Evolutionary conservation across 208 protist species (phyloP).

Genomic region (Crithidia fasciculata): DNA sequence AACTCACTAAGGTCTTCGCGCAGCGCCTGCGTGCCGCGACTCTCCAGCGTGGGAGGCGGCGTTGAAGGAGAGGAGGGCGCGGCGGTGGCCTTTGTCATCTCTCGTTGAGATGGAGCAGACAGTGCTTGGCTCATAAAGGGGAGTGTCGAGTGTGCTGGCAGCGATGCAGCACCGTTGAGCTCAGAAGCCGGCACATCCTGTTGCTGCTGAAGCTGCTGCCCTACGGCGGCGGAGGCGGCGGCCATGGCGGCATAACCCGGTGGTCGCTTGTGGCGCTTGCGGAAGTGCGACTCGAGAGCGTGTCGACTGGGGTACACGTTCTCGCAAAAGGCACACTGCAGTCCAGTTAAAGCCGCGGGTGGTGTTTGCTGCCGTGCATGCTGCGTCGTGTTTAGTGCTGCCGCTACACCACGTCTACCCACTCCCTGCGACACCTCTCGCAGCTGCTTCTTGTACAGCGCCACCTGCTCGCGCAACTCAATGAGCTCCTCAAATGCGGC

Average conservation of each 20-base stretch:
- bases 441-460: conserved; percentile 37
- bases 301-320: conserved; percentile 66
- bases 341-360: background rate
- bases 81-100: no score
- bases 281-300: conserved; percentile 71
- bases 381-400: no score
- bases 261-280: conserved; percentile 64
- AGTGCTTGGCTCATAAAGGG: background rate
- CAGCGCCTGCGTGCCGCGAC: conserved; percentile 16
- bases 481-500: conserved; percentile 72
- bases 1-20: conserved; percentile 47
- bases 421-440: conserved; percentile 8
- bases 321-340: conserved; percentile 60
- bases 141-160: background rate
- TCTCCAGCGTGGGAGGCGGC: background rate
- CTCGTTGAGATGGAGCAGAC: no score
- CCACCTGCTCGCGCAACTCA: conserved; percentile 56
- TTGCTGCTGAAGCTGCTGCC: conserved; percentile 1
- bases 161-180: no score
- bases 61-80: background rate
- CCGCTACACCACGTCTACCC: background rate
- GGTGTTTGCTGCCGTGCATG: background rate
- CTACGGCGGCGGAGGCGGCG: conserved; percentile 30
- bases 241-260: conserved; percentile 44
- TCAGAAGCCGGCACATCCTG: background rate